Base-by-base conservation (phyloP, 257 asterid genomes). In the Scutellaria baicalensis region DNA sequence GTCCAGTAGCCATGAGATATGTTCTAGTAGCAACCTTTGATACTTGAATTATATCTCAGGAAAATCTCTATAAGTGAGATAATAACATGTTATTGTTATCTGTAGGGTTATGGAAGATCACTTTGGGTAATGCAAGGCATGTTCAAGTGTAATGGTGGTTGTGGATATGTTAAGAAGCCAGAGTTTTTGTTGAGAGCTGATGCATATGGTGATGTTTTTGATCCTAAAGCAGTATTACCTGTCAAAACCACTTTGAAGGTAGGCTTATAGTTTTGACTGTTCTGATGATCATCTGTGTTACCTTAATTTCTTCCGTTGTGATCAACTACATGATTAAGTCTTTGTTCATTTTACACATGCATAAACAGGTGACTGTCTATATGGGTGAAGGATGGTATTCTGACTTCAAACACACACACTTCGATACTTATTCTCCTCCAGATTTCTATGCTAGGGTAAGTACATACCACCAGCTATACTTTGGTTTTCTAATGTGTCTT, bases 361-460 rank as follows among this genome's bases (percentile, higher is more conserved):
- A 47, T 54, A 49, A 76, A 51, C 84, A 92, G 98, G 98, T 92
- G 73, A 88, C 95, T 9, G 75, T 89, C 20, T 89, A 75, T 63
- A 92, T 89, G 98, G 98, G 98, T 39, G 98, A 89, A 77, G 96
- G 98, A 78, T 92, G 98, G 98, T 82, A 89, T 79, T 77, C 73
- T 42, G 96, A 88, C 80, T 92, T 92, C 72, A 69, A 64, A 20
- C 96, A 82, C 44, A 82, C 92, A 11, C 89, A 92, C 75, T 92
- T 92, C 0, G 98, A 92, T 74, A 68, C 77, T 9, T 92, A 83
- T 71, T 92, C 98, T 67, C 98, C 98, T 61, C 98, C 98, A 20
- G 98, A 92, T 81, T 92, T 92, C 78, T 92, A 92, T 78, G 83
- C 90, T 48, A 78, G 85, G 92, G 98, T 89, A 85, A 77, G 85